Base-by-base conservation (phyloP, 192 early-diverging fungal genomes). In the Coemansia sp. region DNA sequence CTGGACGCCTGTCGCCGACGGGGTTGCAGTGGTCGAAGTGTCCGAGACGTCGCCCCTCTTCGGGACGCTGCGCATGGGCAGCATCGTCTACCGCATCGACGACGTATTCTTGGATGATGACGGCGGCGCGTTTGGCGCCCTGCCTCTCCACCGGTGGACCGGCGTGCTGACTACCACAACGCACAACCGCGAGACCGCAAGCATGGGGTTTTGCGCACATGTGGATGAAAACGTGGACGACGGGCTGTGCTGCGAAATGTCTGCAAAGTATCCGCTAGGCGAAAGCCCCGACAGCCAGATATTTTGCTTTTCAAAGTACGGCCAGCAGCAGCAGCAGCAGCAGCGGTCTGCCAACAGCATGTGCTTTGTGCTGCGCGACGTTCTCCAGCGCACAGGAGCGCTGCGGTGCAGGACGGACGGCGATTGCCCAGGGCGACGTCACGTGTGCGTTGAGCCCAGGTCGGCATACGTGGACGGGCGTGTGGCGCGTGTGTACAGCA, bases 191-290 rank as follows among this genome's bases (percentile, higher is more conserved):
- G 72, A 80, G 26, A 68, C 72, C 5, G 34, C 21, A 7, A 38
- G 3, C 0, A 43, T 44, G 4, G 77, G 77, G 46, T 80, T 65
- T 55, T 80, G 77, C 26, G 77, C 44, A 6, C 16, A 7, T 6
- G 10, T 14, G 33, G 46, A 20, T n/a, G 72, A 68, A 14, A 75
- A 80, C 12, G 45, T 65, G 12, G 77, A 80, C 41, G 77, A 80
- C 30, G 77, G 77, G 14, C 62, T 80, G 48, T 80, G 77, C 68
- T 80, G 77, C 66, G 77, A 80, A 46, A 80, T 80, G 69, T 68
- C 77, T 30, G 39, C 59, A 0, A 56, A 26, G 62, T 71, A 61
- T 39, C 77, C 77, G 36, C 62, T 80, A 57, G 77, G 77, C 51
- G 72, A 75, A 59, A 80, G 77, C 58, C 77, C 77, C 33, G 77